These are phyloP conservation scores for Cercospora brassicicola DNA, from an alignment of 2,329 filamentous ascomycete genomes.

Conservation along the genomic window DNA sequence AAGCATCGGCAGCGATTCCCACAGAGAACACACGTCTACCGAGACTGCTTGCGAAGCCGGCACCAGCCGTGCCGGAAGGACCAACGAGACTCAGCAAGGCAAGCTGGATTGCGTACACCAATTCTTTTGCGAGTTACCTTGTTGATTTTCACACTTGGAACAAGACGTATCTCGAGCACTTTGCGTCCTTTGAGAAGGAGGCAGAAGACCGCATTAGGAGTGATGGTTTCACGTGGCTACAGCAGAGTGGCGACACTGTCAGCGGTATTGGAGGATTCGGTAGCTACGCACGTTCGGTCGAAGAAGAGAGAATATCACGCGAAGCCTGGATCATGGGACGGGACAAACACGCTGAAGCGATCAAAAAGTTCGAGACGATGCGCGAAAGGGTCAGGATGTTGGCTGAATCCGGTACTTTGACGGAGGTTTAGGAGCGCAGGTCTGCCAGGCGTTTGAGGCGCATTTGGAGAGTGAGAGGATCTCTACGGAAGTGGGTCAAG, in stretches of 20 bases:
- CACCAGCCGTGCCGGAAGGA: conserved; percentile 46
- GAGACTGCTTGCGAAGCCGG: conserved; percentile 29
- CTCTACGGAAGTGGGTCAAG: not conserved
- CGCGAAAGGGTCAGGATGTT: conserved; percentile 44
- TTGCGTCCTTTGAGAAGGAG: conserved; percentile 52
- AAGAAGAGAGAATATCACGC: conserved; percentile 65
- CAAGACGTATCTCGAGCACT: conserved; percentile 56
- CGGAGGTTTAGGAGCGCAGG: conserved; percentile 21
- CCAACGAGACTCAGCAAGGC: conserved; percentile 48
- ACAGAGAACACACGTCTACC: conserved; percentile 55
- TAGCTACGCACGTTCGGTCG: conserved; percentile 61
- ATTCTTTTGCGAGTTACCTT: conserved; percentile 57
- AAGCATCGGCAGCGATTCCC: conserved; percentile 48
- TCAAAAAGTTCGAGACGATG: conserved; percentile 59
- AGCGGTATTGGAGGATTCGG: conserved; percentile 49
- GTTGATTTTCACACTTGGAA: conserved; percentile 59
- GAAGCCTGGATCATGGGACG: conserved; percentile 61
- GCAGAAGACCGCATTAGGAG: conserved; percentile 37
- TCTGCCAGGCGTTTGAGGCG: conserved; percentile 2
- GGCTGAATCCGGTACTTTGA: conserved; percentile 26
- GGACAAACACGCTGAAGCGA: conserved; percentile 59
- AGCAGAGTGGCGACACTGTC: conserved; percentile 42
- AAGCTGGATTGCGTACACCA: conserved; percentile 55
- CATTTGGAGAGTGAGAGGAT: not conserved
- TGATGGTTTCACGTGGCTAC: conserved; percentile 52